These are phyloP conservation scores for Globisporangium polare DNA, from an alignment of 352 stramenopile species.

Conservation along the genomic window DNA sequence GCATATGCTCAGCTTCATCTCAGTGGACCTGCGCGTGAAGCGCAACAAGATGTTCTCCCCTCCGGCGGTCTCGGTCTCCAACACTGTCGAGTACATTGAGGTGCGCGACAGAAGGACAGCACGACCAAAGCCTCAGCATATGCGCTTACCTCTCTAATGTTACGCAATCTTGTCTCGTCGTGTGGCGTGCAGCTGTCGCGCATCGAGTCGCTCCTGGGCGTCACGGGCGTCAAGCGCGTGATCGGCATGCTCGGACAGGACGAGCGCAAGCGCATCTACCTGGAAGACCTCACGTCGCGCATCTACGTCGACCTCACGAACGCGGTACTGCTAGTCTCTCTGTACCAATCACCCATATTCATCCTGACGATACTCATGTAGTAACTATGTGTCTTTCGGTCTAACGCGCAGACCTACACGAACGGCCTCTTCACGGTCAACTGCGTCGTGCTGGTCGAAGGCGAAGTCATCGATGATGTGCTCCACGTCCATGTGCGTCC, in stretches of 20 bases:
- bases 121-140: not conserved
- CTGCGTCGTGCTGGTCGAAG: slow-evolving; percentile 91
- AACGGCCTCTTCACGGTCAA: slow-evolving; percentile 91
- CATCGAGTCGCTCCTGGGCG: slow-evolving; percentile 83
- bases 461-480: slow-evolving; percentile 91
- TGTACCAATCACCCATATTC: not conserved
- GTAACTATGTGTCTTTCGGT: too few relatives aligned
- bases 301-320: slow-evolving; percentile 77
- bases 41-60: slow-evolving; percentile 80
- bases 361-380: too few relatives aligned
- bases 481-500: slow-evolving; percentile 80
- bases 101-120: too few relatives aligned
- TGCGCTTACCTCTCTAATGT: not conserved
- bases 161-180: not conserved
- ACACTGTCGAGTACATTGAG: slow-evolving; percentile 69
- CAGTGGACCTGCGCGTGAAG: slow-evolving; percentile 70
- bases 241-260: slow-evolving; percentile 86
- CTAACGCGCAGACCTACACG: slow-evolving; percentile 78
- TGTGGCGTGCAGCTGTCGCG: slow-evolving; percentile 48
- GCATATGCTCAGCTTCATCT: slow-evolving; percentile 37
- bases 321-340: slow-evolving; percentile 24
- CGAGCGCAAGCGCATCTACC: slow-evolving; percentile 69
- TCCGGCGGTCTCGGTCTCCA: slow-evolving; percentile 49
- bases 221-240: slow-evolving; percentile 70
- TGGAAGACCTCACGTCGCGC: slow-evolving; percentile 80